These are phyloP conservation scores for Pythium aristosporum DNA, from an alignment of 352 stramenopile species.

Conservation along the genomic window DNA sequence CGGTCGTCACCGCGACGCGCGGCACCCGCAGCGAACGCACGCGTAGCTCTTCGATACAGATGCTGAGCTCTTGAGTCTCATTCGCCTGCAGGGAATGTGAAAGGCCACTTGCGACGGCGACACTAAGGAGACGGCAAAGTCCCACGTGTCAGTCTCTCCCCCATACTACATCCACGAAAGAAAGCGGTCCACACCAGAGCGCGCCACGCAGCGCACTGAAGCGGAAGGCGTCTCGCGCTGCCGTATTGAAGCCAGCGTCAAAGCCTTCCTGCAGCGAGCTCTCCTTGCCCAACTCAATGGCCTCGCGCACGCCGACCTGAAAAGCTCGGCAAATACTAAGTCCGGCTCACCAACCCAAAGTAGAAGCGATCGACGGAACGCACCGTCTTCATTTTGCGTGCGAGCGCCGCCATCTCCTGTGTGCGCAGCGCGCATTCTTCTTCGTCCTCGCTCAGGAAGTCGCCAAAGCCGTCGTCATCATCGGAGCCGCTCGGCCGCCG, in stretches of 20 bases:
- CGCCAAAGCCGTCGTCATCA: slow-evolving; percentile 60
- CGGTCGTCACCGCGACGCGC: neutral
- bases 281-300: slow-evolving; percentile 70
- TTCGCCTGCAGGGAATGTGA: neutral
- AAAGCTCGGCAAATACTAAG: neutral
- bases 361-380: slow-evolving; percentile 4
- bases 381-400: slow-evolving; percentile 64
- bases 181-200: slow-evolving; percentile 30
- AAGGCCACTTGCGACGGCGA: slow-evolving; percentile 29
- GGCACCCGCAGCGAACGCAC: slow-evolving; percentile 17
- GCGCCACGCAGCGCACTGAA: slow-evolving; percentile 52
- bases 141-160: neutral
- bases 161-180: neutral
- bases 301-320: slow-evolving; percentile 66
- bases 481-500: slow-evolving; percentile 12
- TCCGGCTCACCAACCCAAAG: neutral
- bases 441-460: slow-evolving; percentile 61
- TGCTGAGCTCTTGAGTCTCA: neutral
- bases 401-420: slow-evolving; percentile 55
- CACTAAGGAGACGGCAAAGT: slow-evolving; percentile 5
- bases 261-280: slow-evolving; percentile 71
- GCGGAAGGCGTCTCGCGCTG: slow-evolving; percentile 36
- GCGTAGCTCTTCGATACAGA: slow-evolving; percentile 13
- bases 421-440: slow-evolving; percentile 40
- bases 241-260: slow-evolving; percentile 48